These are phyloP conservation scores for Dissoconium aciculare DNA, from an alignment of 2,329 filamentous ascomycete genomes.

Conservation along the genomic window DNA sequence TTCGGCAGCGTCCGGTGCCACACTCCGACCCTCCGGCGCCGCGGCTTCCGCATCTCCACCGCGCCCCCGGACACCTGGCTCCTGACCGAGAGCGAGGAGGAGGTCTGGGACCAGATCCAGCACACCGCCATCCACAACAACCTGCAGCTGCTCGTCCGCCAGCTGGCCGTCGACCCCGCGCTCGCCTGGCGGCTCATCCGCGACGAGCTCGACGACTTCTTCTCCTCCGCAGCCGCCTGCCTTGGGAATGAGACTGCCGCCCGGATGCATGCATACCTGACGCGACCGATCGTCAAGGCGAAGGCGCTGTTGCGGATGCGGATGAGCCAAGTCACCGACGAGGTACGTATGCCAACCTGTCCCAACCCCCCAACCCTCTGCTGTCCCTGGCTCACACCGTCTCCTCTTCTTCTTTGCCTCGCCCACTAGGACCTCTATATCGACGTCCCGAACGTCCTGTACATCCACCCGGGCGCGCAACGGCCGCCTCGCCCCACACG, in stretches of 20 bases:
- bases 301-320: constrained; percentile 1
- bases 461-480: too few relatives aligned
- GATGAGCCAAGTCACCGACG: neutral
- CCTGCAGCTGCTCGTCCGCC: constrained; percentile 3
- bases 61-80: constrained; percentile 3
- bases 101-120: constrained; percentile 5
- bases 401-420: too few relatives aligned
- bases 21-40: constrained; percentile 4
- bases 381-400: too few relatives aligned
- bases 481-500: too few relatives aligned
- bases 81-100: constrained; percentile 3
- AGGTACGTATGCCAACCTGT: constrained; percentile 1
- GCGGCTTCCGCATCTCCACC: constrained; percentile 2
- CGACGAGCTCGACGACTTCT: neutral
- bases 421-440: too few relatives aligned
- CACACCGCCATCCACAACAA: constrained; percentile 5
- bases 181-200: neutral
- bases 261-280: constrained; percentile 1
- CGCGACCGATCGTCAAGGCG: neutral
- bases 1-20: constrained; percentile 5
- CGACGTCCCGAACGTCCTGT: too few relatives aligned
- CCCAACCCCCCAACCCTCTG: too few relatives aligned
- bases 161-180: neutral
- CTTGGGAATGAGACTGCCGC: neutral
- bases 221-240: too few relatives aligned